phyloP scores from a whole-genome alignment of 2,329 filamentous ascomycete genomes.

The Phaeosphaeriaceae sp. region DNA sequence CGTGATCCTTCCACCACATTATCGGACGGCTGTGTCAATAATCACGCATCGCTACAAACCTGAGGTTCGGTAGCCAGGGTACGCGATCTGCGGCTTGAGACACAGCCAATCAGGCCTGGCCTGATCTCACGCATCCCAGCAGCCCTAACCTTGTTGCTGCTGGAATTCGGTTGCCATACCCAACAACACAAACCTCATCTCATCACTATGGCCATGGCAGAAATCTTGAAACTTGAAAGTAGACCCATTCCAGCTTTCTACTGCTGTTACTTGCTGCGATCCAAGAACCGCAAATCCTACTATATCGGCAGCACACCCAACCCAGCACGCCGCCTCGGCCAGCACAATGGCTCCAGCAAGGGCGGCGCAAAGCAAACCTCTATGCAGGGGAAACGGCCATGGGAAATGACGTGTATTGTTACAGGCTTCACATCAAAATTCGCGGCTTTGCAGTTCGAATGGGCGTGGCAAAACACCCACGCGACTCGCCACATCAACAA shows the following conservation, averaged over 20 bases:
- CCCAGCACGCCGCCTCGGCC: conserved; percentile 80
- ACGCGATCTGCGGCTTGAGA: conserved; percentile 15
- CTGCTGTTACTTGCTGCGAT: conserved; percentile 90
- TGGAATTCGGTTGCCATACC: conserved; percentile 6
- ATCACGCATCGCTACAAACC: conserved; percentile 15
- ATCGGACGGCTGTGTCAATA: not conserved
- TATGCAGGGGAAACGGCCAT: conserved; percentile 72
- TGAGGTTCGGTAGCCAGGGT: conserved; percentile 28
- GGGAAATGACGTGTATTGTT: conserved; percentile 80
- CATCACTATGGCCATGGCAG: conserved; percentile 8
- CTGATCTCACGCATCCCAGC: conserved; percentile 18
- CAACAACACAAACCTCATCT: conserved; percentile 21
- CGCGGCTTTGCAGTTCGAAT: conserved; percentile 94
- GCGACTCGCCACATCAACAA: conserved; percentile 76
- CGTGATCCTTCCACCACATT: not conserved
- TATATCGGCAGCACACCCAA: conserved; percentile 95
- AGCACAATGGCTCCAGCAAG: conserved; percentile 85
- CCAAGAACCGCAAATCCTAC: conserved; percentile 72
- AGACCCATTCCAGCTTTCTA: conserved; percentile 81
- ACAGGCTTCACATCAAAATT: conserved; percentile 87
- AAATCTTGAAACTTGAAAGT: conserved; percentile 26
- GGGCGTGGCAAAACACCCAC: conserved; percentile 90
- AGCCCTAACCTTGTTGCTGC: conserved; percentile 19
- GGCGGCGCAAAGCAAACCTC: conserved; percentile 84
- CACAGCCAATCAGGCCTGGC: conserved; percentile 19